Conservation (phyloP, 2,329 filamentous ascomycete genomes). For the Chrysoporthe austroafricana region DNA sequence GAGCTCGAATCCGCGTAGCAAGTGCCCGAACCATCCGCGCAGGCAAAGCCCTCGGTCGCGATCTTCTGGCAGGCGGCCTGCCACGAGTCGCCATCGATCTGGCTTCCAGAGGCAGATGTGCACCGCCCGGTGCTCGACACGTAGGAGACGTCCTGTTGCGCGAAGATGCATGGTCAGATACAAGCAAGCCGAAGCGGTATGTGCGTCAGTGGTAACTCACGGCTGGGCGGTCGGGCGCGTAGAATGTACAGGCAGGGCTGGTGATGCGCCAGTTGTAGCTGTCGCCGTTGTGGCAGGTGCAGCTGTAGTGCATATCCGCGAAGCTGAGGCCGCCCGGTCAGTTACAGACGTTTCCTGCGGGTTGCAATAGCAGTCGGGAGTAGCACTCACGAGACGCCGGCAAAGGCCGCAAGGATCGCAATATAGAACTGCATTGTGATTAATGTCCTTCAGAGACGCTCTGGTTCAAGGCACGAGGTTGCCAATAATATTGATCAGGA, state of each 20-base stretch:
- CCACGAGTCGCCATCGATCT: slow-evolving; percentile 31
- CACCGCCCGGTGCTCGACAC: slow-evolving; percentile 29
- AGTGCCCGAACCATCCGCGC: slow-evolving; percentile 32
- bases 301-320: slow-evolving; percentile 33
- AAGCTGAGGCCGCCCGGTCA: slow-evolving; percentile 18
- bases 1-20: slow-evolving; percentile 28
- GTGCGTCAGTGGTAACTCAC: neutral
- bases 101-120: slow-evolving; percentile 20
- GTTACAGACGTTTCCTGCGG: neutral
- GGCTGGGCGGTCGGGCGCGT: slow-evolving; percentile 24
- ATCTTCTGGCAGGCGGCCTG: slow-evolving; percentile 29
- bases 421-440: slow-evolving; percentile 21
- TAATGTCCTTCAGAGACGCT: neutral
- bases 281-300: slow-evolving; percentile 32
- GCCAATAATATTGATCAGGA: neutral
- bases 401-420: slow-evolving; percentile 22
- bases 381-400: slow-evolving; percentile 19
- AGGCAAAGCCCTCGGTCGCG: slow-evolving; percentile 30
- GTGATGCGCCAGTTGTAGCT: slow-evolving; percentile 34
- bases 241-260: slow-evolving; percentile 30
- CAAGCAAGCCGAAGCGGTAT: neutral
- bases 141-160: slow-evolving; percentile 27
- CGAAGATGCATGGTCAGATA: neutral
- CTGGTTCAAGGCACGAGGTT: neutral
- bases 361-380: neutral